phyloP scores from a whole-genome alignment of 73 alveolate genomes.

The Effrenium voratum region DNA sequence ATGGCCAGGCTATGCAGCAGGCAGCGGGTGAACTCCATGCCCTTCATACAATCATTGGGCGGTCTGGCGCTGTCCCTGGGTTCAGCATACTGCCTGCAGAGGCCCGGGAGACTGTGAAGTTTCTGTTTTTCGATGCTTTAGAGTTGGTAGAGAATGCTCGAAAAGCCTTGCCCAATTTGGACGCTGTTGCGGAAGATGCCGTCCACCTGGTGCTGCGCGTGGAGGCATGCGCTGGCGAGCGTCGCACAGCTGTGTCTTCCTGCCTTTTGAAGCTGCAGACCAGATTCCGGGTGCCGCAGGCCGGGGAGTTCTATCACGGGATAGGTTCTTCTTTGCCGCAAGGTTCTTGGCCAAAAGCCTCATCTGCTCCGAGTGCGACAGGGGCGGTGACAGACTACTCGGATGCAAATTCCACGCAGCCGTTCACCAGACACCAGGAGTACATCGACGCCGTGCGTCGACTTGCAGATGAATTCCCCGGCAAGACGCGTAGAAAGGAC shows the following conservation, averaged over 20 bases:
- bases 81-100: neutral
- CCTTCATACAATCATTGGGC: slow-evolving; percentile 4
- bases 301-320: slow-evolving; percentile 5
- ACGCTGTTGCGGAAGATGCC: slow-evolving; percentile 20
- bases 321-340: too few species aligned
- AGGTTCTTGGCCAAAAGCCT: too few species aligned
- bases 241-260: neutral
- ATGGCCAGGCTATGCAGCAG: too few species aligned
- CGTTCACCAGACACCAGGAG: slow-evolving; percentile 6
- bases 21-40: slow-evolving; percentile 4
- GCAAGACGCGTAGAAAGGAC: neutral
- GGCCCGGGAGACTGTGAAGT: neutral
- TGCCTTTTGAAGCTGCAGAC: neutral
- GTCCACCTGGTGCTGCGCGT: slow-evolving; percentile 40
- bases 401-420: neutral
- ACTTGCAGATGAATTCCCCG: neutral
- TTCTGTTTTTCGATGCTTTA: neutral
- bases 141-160: neutral
- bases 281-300: neutral
- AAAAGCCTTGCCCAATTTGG: neutral
- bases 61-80: neutral
- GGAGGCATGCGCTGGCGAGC: slow-evolving; percentile 28
- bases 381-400: neutral
- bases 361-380: too few species aligned
- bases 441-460: neutral